Evolutionary conservation across 805 yeast genomes (phyloP), one percentile per base, ranked within the genome.

Genomic region (Blastobotrys mokoenaii): DNA sequence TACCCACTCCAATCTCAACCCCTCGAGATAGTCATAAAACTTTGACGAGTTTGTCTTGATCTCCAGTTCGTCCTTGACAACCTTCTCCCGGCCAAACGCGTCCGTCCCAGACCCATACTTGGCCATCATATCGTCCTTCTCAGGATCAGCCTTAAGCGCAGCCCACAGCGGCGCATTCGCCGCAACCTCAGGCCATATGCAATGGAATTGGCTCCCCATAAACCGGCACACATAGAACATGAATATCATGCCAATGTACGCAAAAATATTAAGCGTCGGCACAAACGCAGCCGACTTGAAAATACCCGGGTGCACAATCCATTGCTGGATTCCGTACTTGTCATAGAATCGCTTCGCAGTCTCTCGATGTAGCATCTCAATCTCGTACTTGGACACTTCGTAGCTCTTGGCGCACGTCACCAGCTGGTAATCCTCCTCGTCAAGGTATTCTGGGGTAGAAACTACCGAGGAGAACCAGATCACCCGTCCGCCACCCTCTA

Each of bases 251-350:
- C 95, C 94, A 52, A 83, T 79, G 59, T 78, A 85, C 1, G 95
- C 82, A 62, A 89, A 70, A 3, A 83, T 64, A 59, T 87, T 88
- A 60, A 93, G 72, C 55, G 74, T 84, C 54, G 79, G 76, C 63
- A 76, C 79, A 55, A 85, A 87, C 2, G 94, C 82, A 50, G 81
- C 81, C 44, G 94, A 82, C 17, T 82, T 82, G 64, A 93, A 88
- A 22, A 93, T 85, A 14, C 99, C 98, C 0, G 99, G 99, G 49
- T 93, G 96, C 3, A 84, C 79, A 30, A 90, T 66, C 65, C 84
- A 88, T 58, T 84, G 88, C 41, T 68, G 70, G 41, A 90, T 75
- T 1, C 80, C 83, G 43, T 72, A 59, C 10, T 72, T 55, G 27
- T 66, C 54, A 20, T 58, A 56, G 57, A 86, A 65, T 15, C 66